phyloP scores from a whole-genome alignment of 768 basidiomycete species.

The Clavulina sp. region DNA sequence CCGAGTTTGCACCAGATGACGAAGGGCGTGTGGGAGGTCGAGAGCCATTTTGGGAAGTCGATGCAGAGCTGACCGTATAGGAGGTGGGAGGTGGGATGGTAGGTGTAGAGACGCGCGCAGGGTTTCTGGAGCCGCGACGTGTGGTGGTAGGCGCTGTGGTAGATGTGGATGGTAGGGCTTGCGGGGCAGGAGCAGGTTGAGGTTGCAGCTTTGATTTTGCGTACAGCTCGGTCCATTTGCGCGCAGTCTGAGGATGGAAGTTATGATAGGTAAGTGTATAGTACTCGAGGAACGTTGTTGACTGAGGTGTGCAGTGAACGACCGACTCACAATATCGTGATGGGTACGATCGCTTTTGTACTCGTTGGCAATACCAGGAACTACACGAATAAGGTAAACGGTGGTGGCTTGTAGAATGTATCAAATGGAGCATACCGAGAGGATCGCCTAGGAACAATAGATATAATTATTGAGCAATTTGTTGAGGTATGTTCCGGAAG shows the following conservation, averaged over 20 bases:
- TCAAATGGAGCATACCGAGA: conserved; percentile 29
- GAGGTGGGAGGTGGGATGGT: too few species aligned
- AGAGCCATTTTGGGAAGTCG: too few species aligned
- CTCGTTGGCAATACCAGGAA: conserved; percentile 55
- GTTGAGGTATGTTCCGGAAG: background rate
- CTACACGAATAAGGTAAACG: conserved; percentile 19
- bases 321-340: conserved; percentile 31
- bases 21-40: too few species aligned
- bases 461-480: background rate
- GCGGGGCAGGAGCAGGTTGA: background rate
- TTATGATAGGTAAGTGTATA: background rate
- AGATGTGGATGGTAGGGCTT: background rate
- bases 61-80: too few species aligned
- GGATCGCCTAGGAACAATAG: conserved; percentile 39
- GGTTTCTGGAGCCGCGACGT: too few species aligned
- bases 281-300: background rate
- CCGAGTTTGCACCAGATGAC: too few species aligned
- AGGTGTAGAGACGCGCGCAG: too few species aligned
- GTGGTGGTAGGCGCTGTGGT: background rate
- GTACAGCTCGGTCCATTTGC: conserved; percentile 58
- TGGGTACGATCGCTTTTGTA: conserved; percentile 44
- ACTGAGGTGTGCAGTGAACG: background rate
- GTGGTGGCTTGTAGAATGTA: background rate
- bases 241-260: conserved; percentile 51
- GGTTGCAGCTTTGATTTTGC: conserved; percentile 30